Conservation (phyloP, 768 basidiomycete species). For the Boletus tomentosulus region DNA sequence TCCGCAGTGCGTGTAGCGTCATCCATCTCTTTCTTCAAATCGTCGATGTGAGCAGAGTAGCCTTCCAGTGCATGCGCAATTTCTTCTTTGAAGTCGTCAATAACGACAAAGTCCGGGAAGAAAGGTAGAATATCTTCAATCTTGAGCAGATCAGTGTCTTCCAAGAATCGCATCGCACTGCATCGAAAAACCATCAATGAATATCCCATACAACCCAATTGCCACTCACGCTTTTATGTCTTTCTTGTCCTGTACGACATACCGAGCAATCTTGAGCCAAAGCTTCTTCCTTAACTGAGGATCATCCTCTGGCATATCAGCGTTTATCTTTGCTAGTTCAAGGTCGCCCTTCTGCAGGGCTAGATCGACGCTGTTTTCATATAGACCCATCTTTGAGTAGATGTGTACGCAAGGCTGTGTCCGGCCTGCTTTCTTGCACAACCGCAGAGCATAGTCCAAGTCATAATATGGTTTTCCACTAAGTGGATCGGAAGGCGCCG, state of each 20-base stretch:
- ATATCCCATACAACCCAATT: background rate
- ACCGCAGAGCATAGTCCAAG: conserved; percentile 90
- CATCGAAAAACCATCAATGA: conserved; percentile 1
- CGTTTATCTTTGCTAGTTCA: conserved; percentile 92
- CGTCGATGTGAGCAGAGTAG: conserved; percentile 88
- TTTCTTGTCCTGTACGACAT: conserved; percentile 96
- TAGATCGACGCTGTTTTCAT: conserved; percentile 94
- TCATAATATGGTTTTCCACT: conserved; percentile 92
- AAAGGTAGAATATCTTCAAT: conserved; percentile 99
- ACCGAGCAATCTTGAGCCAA: conserved; percentile 98
- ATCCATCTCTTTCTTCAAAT: conserved; percentile 91
- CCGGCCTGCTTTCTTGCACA: conserved; percentile 80
- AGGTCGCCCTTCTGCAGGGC: conserved; percentile 93
- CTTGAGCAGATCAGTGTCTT: conserved; percentile 90
- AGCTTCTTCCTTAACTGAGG: conserved; percentile 83
- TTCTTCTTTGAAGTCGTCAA: conserved; percentile 99
- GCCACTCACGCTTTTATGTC: conserved; percentile 91
- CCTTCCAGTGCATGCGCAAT: conserved; percentile 94
- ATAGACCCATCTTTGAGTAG: conserved; percentile 96
- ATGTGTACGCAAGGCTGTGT: conserved; percentile 93
- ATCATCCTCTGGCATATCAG: conserved; percentile 93
- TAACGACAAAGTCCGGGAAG: conserved; percentile 99
- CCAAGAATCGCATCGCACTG: conserved; percentile 96
- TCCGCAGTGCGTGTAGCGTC: conserved; percentile 91
- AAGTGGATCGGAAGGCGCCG: conserved; percentile 75